These are phyloP conservation scores for Boletus semigastroideus DNA, from an alignment of 1,284 basidiomycete genomes.

Conservation along the genomic window DNA sequence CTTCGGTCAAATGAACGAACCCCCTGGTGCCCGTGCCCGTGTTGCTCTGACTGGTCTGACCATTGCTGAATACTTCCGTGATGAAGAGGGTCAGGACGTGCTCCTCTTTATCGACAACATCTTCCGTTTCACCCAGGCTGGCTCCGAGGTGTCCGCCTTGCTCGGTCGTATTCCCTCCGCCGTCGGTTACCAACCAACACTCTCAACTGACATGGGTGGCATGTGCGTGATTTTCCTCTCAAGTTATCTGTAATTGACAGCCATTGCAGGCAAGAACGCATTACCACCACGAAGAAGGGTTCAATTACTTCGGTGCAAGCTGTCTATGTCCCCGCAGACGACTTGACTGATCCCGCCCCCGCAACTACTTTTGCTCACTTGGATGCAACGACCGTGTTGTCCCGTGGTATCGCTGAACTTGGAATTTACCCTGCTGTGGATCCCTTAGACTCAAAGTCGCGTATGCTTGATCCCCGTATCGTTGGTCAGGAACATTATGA, in stretches of 20 bases:
- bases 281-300: slow-evolving; percentile 99
- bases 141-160: slow-evolving; percentile 99
- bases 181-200: slow-evolving; percentile 99
- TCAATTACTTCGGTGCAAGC: slow-evolving; percentile 99
- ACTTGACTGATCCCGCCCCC: slow-evolving; percentile 99
- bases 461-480: slow-evolving; percentile 99
- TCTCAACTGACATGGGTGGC: slow-evolving; percentile 99
- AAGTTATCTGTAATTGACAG: slow-evolving; percentile 14
- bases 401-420: slow-evolving; percentile 98
- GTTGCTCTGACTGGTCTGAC: slow-evolving; percentile 98
- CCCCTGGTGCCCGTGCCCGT: slow-evolving; percentile 99
- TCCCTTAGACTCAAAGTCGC: slow-evolving; percentile 98
- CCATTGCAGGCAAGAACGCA: slow-evolving; percentile 84
- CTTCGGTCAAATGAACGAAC: slow-evolving; percentile 99
- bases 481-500: slow-evolving; percentile 93
- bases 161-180: slow-evolving; percentile 99
- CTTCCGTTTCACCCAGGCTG: slow-evolving; percentile 99
- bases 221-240: slow-evolving; percentile 63
- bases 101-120: slow-evolving; percentile 99
- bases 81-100: slow-evolving; percentile 99
- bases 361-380: slow-evolving; percentile 99
- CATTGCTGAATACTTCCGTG: slow-evolving; percentile 99
- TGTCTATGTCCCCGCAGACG: slow-evolving; percentile 99
- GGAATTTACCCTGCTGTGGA: slow-evolving; percentile 99
- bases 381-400: slow-evolving; percentile 98